Evolutionary conservation across 805 yeast genomes (phyloP).

Genomic region (Kodamaea fukazawae): DNA sequence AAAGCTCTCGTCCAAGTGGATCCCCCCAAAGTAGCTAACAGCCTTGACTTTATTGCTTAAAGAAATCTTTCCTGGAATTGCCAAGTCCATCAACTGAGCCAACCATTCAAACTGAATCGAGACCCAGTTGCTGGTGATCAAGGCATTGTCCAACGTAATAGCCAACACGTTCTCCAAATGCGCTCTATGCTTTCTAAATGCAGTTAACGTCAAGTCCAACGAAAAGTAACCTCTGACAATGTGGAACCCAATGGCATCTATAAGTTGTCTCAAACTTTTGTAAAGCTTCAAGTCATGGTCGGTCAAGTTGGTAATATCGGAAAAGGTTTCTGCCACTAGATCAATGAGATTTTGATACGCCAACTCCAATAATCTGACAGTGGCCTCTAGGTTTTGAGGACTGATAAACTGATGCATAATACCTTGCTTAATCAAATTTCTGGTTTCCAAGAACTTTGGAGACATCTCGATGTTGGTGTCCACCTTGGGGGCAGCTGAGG

Average conservation of each 20-base stretch:
- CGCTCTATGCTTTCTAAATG: constrained; percentile 60
- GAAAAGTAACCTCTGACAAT: constrained; percentile 61
- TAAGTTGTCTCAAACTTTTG: constrained; percentile 39
- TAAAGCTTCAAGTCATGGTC: constrained; percentile 31
- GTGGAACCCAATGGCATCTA: constrained; percentile 63
- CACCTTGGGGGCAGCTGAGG: constrained; percentile 19
- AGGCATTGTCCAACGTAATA: constrained; percentile 27
- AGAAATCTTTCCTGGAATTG: constrained; percentile 33
- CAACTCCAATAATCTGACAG: constrained; percentile 28
- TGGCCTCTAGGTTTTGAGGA: constrained; percentile 33
- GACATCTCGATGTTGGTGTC: constrained; percentile 30
- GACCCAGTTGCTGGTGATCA: constrained; percentile 43
- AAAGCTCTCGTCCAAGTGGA: constrained; percentile 19
- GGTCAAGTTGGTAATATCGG: constrained; percentile 12
- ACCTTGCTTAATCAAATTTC: constrained; percentile 37
- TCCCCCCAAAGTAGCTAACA: constrained; percentile 31
- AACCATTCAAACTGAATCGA: constrained; percentile 65
- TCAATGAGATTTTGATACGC: constrained; percentile 33
- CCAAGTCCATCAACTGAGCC: constrained; percentile 51
- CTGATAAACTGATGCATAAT: constrained; percentile 30
- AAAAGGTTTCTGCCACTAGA: constrained; percentile 18
- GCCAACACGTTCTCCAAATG: constrained; percentile 55
- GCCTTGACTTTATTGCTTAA: constrained; percentile 9
- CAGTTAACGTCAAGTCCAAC: constrained; percentile 53
- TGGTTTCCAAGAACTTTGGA: constrained; percentile 37